Percentiles rank a stretch among this genome's conserved stretches.
These are phyloP conservation scores for Panicum miliaceum DNA, from an alignment of 176 grass and related monocot genomes.

Conservation along the genomic window DNA sequence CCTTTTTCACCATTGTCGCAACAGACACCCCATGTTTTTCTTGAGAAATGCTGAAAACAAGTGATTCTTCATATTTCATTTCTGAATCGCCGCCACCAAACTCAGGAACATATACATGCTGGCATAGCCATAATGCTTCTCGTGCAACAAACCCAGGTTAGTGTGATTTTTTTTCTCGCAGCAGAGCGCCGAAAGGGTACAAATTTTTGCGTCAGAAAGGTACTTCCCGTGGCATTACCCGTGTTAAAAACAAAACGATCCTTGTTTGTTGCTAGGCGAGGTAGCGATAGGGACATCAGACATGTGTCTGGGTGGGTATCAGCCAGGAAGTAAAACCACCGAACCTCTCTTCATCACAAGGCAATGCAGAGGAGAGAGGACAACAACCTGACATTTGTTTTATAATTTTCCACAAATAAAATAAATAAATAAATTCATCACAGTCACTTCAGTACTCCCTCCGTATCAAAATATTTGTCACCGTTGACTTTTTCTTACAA, in stretches of 20 bases:
- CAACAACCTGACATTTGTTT: conserved; percentile 7
- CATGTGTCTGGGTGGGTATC: conserved; percentile 1
- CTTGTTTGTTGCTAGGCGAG: conserved; percentile 15
- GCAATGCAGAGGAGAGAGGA: background rate
- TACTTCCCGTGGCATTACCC: conserved; percentile 5
- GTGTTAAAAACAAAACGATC: background rate
- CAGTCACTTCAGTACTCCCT: background rate
- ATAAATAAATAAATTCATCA: background rate
- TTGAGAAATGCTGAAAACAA: background rate
- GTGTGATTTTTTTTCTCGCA: background rate
- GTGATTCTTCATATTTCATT: background rate
- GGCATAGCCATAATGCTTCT: background rate
- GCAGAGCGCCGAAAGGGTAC: conserved; percentile 27
- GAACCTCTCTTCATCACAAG: conserved; percentile 4
- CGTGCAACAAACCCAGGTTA: background rate
- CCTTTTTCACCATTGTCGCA: background rate
- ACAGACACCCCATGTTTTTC: background rate
- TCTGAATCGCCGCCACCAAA: background rate
- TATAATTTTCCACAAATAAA: background rate
- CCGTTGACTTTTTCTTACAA: no score
- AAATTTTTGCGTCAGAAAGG: conserved; percentile 23
- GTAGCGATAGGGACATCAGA: background rate
- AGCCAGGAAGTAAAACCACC: background rate
- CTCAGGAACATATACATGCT: background rate
- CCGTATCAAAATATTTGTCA: no score